A percentile compares a stretch with the other conserved stretches of the same genome.
phyloP scores from a whole-genome alignment of 1,139 yeast genomes.

The Spathaspora jeffriesii region DNA sequence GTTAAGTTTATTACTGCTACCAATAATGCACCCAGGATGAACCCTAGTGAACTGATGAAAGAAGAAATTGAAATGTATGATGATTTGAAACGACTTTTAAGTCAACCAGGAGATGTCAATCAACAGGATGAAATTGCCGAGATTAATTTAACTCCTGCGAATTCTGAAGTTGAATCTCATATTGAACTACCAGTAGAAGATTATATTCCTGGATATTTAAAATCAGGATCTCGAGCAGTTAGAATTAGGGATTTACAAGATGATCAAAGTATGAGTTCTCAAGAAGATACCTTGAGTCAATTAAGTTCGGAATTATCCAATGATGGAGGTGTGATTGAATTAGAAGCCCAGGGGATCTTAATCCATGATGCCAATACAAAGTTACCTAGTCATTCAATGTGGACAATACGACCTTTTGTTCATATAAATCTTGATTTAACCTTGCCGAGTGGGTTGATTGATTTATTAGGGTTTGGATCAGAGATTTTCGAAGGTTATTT shows the following conservation, averaged over 20 bases:
- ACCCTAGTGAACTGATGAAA: neutral
- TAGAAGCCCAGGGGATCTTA: constrained; percentile 96
- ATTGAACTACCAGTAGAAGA: constrained; percentile 8
- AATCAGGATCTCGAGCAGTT: neutral
- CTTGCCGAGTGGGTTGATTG: constrained; percentile 65
- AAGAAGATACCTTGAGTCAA: constrained; percentile 18
- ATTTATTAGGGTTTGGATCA: constrained; percentile 85
- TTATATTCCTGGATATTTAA: constrained; percentile 6
- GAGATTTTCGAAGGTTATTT: constrained; percentile 80
- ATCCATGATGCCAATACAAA: constrained; percentile 64
- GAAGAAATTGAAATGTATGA: neutral
- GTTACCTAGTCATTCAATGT: constrained; percentile 84
- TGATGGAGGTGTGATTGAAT: constrained; percentile 63
- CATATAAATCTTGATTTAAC: constrained; percentile 64
- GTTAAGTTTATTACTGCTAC: constrained; percentile 70
- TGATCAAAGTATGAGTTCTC: constrained; percentile 8
- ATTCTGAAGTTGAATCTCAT: constrained; percentile 14
- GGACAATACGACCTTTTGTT: constrained; percentile 84
- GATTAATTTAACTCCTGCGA: constrained; percentile 28
- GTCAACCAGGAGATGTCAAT: neutral
- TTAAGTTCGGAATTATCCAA: constrained; percentile 42
- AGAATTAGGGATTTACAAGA: constrained; percentile 9
- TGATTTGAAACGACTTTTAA: constrained; percentile 5
- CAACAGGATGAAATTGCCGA: neutral
- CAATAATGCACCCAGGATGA: constrained; percentile 15